Percentiles rank a stretch among this genome's conserved stretches.
phyloP scores from a whole-genome alignment of 2,329 filamentous ascomycete species.

The Cercospora sesami region DNA sequence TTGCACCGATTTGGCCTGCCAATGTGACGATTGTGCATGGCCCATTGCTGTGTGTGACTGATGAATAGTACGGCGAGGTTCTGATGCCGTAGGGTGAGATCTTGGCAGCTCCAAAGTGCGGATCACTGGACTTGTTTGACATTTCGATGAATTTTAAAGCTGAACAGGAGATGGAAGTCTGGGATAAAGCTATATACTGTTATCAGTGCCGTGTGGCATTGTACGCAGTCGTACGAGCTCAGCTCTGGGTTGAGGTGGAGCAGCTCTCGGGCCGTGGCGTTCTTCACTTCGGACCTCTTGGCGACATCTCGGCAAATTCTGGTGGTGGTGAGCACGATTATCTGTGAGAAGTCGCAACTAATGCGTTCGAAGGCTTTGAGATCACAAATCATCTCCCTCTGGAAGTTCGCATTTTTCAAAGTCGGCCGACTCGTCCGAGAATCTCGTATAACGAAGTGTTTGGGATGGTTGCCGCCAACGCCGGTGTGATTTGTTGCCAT shows the following conservation, averaged over 20 bases:
- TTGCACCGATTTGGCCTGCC: conserved; percentile 31
- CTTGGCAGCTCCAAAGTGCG: conserved; percentile 3
- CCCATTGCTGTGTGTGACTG: conserved; percentile 21
- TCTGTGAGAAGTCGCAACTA: not conserved
- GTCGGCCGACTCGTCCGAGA: not conserved
- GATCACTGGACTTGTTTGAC: not conserved
- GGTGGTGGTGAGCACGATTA: not conserved
- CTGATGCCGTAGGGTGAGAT: conserved; percentile 23
- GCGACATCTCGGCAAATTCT: conserved; percentile 3
- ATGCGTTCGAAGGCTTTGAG: not conserved
- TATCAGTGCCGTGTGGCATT: not conserved
- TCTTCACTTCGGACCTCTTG: conserved; percentile 9
- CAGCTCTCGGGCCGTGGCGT: conserved; percentile 4
- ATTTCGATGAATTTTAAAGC: not conserved
- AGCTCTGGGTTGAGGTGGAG: conserved; percentile 8
- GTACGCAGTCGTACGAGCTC: conserved; percentile 1
- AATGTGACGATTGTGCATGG: conserved; percentile 24
- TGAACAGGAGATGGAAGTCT: not conserved
- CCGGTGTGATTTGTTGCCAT: not conserved
- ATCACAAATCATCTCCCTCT: not conserved
- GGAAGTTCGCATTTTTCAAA: not conserved
- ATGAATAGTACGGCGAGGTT: conserved; percentile 26
- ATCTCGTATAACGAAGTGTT: not conserved
- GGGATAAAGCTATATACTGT: not conserved
- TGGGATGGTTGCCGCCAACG: not conserved